Base-by-base conservation (phyloP, 768 basidiomycete genomes). In the Leccinum imitatum region DNA sequence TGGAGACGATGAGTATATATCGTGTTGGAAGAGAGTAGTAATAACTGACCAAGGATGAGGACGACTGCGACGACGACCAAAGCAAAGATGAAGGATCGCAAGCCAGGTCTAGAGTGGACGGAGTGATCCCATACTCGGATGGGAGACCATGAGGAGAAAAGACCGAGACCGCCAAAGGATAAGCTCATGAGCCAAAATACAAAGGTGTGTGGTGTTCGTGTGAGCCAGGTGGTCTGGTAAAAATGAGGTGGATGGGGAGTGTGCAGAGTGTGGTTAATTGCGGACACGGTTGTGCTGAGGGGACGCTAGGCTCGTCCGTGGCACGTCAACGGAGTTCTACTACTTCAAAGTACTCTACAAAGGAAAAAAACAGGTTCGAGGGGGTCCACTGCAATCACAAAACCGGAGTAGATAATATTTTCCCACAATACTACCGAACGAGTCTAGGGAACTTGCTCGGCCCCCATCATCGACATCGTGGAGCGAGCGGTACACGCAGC, bases 41-140 rank as follows among this genome's bases (percentile, higher is more conserved):
- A 31, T 31, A 31, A 21, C 85, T 74, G 65, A 91, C 91, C 91
- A 52, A 93, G 80, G 66, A 92, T 80, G 67, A 89, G 79, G 65
- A 85, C 70, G 66, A 91, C 80, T 68, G 87, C 84, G 73, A 82
- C 75, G 68, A 88, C 84, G 65, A 92, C 81, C 70, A 88, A 77
- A 59, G 84, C 79, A 67, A 85, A 86, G 74, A 93, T 80, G 67
- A 90, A 77, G 65, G 88, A 87, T 75, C 84, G 83, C 71, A 89
- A 74, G 71, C 89, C 88, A 57, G 84, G 79, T 69, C 83, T 84
- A 63, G 79, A 79, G 64, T 82, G 73, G 63, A 86, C 72, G 61
- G 80, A 67, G 65, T 77, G 75, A 64, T 82, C 75, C 67, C 83
- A 78, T 63, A 83, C 77, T 64, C 80, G 73, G 65, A 84, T 76